These are phyloP conservation scores for Omphalotus guepiniiformis DNA, from an alignment of 768 basidiomycete genomes.

Conservation along the genomic window DNA sequence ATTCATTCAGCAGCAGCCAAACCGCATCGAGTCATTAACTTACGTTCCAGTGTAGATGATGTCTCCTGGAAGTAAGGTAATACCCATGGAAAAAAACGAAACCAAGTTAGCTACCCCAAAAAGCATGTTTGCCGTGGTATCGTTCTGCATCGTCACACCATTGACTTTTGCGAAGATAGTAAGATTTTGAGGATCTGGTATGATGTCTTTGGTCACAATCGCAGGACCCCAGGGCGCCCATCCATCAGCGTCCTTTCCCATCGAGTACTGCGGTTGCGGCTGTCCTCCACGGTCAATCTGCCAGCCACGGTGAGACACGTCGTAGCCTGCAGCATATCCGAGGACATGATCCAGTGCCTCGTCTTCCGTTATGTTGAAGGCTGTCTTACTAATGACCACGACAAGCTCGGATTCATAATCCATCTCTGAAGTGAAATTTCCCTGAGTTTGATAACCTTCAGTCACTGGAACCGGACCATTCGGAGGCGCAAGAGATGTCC, in stretches of 20 bases:
- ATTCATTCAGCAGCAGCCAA: neutral
- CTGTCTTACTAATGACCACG: constrained; percentile 36
- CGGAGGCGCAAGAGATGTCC: constrained; percentile 32
- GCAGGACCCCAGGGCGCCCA: constrained; percentile 41
- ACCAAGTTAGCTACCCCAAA: constrained; percentile 36
- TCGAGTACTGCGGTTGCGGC: constrained; percentile 38
- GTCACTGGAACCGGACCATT: constrained; percentile 31
- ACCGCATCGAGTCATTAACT: constrained; percentile 12
- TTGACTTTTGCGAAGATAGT: constrained; percentile 40
- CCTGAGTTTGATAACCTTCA: constrained; percentile 35
- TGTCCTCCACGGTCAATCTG: constrained; percentile 38
- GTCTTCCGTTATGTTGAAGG: constrained; percentile 39
- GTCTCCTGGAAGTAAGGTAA: constrained; percentile 36
- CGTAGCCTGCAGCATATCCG: constrained; percentile 36
- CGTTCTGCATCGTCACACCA: constrained; percentile 33
- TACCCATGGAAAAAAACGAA: constrained; percentile 42
- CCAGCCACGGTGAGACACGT: constrained; percentile 41
- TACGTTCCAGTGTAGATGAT: constrained; percentile 42
- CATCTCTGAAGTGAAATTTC: constrained; percentile 36
- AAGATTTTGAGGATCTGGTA: constrained; percentile 35
- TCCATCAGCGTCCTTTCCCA: constrained; percentile 40
- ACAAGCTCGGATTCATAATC: constrained; percentile 41
- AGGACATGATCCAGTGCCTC: constrained; percentile 38
- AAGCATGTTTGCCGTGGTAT: constrained; percentile 38
- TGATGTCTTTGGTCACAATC: constrained; percentile 32